phyloP scores from a whole-genome alignment of 2,329 filamentous ascomycete genomes.

The Pyricularia sp. region DNA sequence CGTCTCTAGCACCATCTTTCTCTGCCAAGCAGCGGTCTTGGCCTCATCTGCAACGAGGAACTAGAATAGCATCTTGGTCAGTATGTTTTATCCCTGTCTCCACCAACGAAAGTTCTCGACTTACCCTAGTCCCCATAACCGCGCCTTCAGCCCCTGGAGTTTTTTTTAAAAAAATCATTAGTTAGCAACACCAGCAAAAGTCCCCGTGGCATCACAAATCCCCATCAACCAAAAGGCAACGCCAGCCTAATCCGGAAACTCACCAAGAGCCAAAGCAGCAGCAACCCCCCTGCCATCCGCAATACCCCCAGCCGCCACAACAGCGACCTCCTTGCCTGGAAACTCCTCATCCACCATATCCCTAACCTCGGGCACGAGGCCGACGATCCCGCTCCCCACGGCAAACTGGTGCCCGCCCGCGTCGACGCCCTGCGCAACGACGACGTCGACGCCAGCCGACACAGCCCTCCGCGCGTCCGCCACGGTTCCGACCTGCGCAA shows the following conservation, averaged over 20 bases:
- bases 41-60: conserved; percentile 36
- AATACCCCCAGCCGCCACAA: conserved; percentile 53
- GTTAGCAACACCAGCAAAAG: neutral
- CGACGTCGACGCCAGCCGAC: conserved; percentile 40
- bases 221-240: neutral
- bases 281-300: conserved; percentile 44
- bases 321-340: conserved; percentile 20
- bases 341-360: conserved; percentile 33
- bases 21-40: conserved; percentile 27
- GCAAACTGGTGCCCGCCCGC: conserved; percentile 55
- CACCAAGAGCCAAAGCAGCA: conserved; percentile 45
- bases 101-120: neutral
- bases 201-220: too few species aligned
- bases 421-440: conserved; percentile 55
- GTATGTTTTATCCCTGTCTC: neutral
- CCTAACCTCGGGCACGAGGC: conserved; percentile 47
- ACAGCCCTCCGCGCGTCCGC: conserved; percentile 40
- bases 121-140: conserved; percentile 31
- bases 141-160: conserved; percentile 29
- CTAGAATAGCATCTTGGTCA: conserved; percentile 13
- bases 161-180: neutral
- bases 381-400: conserved; percentile 42
- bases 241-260: conserved; percentile 10
- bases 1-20: conserved; percentile 29
- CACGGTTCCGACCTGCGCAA: conserved; percentile 54